A percentile compares a stretch with the other conserved stretches of the same genome.
Evolutionary conservation across 306 rosid genomes (phyloP).

Genomic region (Cucurbita maxima): DNA sequence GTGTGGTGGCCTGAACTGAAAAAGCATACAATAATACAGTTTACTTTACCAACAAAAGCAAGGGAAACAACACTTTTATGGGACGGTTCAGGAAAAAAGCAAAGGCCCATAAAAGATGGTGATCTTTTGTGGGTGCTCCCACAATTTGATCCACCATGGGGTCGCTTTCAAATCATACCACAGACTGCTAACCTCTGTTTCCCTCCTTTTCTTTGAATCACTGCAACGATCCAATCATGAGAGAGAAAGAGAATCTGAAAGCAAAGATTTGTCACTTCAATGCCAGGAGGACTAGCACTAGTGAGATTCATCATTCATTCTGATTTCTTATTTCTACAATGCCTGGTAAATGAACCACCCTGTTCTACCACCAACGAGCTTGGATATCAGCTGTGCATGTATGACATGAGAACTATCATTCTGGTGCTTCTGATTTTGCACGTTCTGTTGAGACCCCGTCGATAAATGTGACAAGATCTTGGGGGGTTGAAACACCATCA

Average conservation of each 20-base stretch:
- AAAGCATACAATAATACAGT: constrained; percentile 9
- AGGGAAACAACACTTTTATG: constrained; percentile 8
- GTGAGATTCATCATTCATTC: neutral
- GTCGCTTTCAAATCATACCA: neutral
- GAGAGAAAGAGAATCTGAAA: constrained; percentile 2
- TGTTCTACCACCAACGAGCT: neutral
- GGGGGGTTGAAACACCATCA: constrained; percentile 30
- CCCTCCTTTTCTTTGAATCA: neutral
- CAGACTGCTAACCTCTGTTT: neutral
- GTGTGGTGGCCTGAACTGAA: neutral
- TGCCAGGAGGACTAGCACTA: neutral
- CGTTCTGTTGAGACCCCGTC: constrained; percentile 17
- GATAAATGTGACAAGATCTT: constrained; percentile 44
- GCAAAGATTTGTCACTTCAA: constrained; percentile 8
- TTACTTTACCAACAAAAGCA: constrained; percentile 3
- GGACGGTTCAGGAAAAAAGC: constrained; percentile 10
- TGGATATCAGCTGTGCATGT: neutral
- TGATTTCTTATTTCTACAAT: constrained; percentile 1
- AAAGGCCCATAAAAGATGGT: neutral
- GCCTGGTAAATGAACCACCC: neutral
- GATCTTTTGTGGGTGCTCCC: constrained; percentile 1
- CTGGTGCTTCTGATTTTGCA: neutral
- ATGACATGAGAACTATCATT: neutral
- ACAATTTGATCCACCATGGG: neutral
- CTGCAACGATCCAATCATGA: neutral